Evolutionary conservation across 768 basidiomycete genomes (phyloP).

Genomic region (Collybia sordida): DNA sequence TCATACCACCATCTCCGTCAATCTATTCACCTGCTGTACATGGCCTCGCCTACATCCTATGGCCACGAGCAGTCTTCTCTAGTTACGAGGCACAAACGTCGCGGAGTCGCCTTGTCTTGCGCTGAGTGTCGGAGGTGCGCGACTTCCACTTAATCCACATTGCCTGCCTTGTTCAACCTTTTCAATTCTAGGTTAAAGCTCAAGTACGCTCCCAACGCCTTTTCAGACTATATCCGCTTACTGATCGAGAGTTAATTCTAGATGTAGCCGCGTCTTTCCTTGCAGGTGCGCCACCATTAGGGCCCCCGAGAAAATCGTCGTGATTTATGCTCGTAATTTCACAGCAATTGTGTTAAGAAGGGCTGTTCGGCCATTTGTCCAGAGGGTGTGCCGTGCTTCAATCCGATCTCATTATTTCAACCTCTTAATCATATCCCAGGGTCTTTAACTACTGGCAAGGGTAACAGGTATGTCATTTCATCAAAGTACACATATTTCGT

Average conservation of each 20-base stretch:
- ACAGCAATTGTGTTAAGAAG: constrained; percentile 58
- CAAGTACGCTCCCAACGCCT: constrained; percentile 44
- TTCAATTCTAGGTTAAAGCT: constrained; percentile 54
- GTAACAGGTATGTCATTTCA: constrained; percentile 50
- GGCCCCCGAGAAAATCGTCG: constrained; percentile 1
- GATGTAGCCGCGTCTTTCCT: constrained; percentile 66
- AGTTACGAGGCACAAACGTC: constrained; percentile 46
- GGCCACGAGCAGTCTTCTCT: constrained; percentile 26
- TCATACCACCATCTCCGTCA: constrained; percentile 24
- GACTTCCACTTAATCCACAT: constrained; percentile 5
- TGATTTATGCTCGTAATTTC: constrained; percentile 14
- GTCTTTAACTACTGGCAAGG: constrained; percentile 71
- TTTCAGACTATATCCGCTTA: constrained; percentile 3
- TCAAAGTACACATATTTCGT: constrained; percentile 1
- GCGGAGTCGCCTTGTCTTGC: constrained; percentile 58
- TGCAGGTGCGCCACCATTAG: constrained; percentile 45
- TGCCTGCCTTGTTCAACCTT: constrained; percentile 10
- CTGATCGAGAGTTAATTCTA: constrained; percentile 22
- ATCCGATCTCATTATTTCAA: constrained; percentile 11
- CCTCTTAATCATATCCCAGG: constrained; percentile 34
- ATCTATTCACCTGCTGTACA: constrained; percentile 17
- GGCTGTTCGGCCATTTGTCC: constrained; percentile 66
- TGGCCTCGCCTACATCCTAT: constrained; percentile 15
- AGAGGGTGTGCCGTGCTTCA: constrained; percentile 39
- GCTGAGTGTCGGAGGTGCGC: constrained; percentile 68